phyloP scores from a whole-genome alignment of 1,284 basidiomycete genomes.

The Laetiporus sulphureus region DNA sequence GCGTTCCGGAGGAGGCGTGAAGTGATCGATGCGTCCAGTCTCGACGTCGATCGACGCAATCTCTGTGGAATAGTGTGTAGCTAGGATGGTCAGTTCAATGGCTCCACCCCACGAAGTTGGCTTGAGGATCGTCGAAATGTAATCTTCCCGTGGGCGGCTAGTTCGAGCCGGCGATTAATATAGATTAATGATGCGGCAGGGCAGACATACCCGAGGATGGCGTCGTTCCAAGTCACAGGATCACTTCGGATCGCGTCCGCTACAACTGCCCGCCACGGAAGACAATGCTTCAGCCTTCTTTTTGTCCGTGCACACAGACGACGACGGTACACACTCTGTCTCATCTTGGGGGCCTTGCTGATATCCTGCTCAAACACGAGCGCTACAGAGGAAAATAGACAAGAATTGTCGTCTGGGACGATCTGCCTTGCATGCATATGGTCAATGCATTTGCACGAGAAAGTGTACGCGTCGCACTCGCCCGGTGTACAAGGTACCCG shows the following conservation, averaged over 20 bases:
- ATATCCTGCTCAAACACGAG: conserved; percentile 81
- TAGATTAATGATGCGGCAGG: conserved; percentile 3
- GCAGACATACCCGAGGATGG: conserved; percentile 67
- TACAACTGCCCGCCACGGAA: conserved; percentile 48
- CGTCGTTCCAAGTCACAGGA: conserved; percentile 71
- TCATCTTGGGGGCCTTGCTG: conserved; percentile 53
- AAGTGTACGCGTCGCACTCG: conserved; percentile 26
- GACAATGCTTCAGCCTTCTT: conserved; percentile 1
- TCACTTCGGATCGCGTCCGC: conserved; percentile 73
- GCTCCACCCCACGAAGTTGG: conserved; percentile 89
- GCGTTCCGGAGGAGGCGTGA: conserved; percentile 46
- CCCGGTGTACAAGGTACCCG: conserved; percentile 68
- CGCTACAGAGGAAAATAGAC: conserved; percentile 82
- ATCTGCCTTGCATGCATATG: conserved; percentile 38
- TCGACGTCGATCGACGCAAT: conserved; percentile 90
- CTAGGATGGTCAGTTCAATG: conserved; percentile 82
- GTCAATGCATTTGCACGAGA: neutral
- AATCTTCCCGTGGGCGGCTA: conserved; percentile 67
- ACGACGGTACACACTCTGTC: conserved; percentile 50
- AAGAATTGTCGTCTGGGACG: conserved; percentile 91
- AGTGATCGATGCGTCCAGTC: conserved; percentile 84
- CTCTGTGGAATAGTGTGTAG: conserved; percentile 75
- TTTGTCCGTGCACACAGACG: conserved; percentile 1
- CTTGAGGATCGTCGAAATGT: conserved; percentile 75
- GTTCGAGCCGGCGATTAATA: neutral